Percentiles rank a stretch among this genome's conserved stretches.
Conservation (phyloP, 1,284 basidiomycete genomes). For the Sporisorium sorghi region DNA sequence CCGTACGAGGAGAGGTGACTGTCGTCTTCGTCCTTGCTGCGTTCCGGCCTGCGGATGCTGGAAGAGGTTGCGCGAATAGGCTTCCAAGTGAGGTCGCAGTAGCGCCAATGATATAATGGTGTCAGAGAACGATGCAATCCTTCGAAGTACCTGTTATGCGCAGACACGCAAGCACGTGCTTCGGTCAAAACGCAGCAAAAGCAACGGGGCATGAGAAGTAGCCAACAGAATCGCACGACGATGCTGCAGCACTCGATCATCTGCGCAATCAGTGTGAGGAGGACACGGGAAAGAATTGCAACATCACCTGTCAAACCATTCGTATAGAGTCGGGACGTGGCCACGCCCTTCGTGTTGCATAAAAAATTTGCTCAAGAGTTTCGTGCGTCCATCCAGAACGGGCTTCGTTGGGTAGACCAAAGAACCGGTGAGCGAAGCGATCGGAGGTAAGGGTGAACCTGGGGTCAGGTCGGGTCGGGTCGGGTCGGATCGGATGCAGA, state of each 20-base stretch:
- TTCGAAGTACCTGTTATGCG: neutral
- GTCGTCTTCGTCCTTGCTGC: too few species aligned
- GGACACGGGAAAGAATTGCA: neutral
- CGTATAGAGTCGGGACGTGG: neutral
- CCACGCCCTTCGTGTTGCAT: neutral
- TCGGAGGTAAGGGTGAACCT: neutral
- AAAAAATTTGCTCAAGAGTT: neutral
- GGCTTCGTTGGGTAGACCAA: neutral
- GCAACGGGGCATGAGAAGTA: neutral
- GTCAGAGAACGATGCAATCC: neutral
- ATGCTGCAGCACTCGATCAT: neutral
- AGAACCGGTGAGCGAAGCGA: neutral
- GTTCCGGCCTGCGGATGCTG: too few species aligned
- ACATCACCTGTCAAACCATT: constrained; percentile 11
- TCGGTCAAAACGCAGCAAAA: neutral
- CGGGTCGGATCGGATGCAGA: neutral
- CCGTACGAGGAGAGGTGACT: too few species aligned
- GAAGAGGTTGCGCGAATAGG: neutral
- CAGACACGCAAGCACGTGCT: neutral
- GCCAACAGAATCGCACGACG: neutral
- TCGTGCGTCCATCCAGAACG: neutral
- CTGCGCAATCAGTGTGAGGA: neutral
- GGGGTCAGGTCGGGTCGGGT: neutral
- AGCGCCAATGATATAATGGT: neutral
- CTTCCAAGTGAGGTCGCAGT: neutral